Conservation (phyloP, 345 rosid species). For the Moringa oleifera region DNA sequence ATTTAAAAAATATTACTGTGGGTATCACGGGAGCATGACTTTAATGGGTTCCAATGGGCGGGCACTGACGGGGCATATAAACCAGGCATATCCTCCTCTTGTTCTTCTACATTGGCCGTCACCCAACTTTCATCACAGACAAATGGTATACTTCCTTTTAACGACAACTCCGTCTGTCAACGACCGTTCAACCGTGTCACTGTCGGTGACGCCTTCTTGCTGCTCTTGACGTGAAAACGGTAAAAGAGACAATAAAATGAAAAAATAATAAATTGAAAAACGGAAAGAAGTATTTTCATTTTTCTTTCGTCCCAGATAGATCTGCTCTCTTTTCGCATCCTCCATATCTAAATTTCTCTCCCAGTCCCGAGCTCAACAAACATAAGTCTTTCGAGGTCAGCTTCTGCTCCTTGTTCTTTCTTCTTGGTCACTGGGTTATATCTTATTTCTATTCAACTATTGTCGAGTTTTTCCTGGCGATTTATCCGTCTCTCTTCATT, state of each 20-base stretch:
- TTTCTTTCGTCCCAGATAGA: neutral
- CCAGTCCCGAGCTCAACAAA: neutral
- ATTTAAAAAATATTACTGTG: no score
- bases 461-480: neutral
- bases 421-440: neutral
- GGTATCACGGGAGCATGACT: no score
- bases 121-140: no score
- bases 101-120: no score
- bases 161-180: no score
- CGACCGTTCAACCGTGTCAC: no score
- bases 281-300: neutral
- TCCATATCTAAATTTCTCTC: neutral
- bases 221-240: no score
- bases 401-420: neutral
- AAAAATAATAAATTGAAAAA: neutral
- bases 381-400: conserved; percentile 20
- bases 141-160: no score
- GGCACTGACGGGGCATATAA: no score
- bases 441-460: neutral
- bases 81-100: no score
- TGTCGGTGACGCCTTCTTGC: no score
- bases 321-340: conserved; percentile 15
- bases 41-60: no score
- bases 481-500: neutral
- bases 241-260: neutral